A percentile compares a stretch with the other conserved stretches of the same genome.
Evolutionary conservation across 2,329 filamentous ascomycete species (phyloP).

Genomic region (Colletotrichum theobromicola): DNA sequence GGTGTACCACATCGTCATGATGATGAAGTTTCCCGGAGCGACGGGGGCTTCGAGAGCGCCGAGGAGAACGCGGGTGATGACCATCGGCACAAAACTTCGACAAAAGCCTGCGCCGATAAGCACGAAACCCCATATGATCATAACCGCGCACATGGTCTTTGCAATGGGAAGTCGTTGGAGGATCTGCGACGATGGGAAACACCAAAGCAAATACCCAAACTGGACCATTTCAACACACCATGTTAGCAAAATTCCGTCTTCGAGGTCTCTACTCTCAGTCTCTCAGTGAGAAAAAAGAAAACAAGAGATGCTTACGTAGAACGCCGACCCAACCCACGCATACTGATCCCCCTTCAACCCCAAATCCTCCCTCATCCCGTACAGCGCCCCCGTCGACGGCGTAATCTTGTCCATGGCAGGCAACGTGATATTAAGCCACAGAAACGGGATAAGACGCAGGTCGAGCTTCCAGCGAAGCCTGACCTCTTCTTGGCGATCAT

Average conservation of each 20-base stretch:
- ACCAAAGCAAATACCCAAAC: neutral
- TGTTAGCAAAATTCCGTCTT: neutral
- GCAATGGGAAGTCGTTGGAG: neutral
- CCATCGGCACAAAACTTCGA: neutral
- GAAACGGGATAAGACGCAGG: neutral
- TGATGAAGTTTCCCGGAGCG: neutral
- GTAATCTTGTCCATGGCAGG: slow-evolving; percentile 37
- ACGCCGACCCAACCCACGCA: slow-evolving; percentile 19
- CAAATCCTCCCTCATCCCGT: slow-evolving; percentile 29
- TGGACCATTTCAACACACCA: neutral
- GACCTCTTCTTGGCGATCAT: neutral
- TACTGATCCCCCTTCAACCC: slow-evolving; percentile 28
- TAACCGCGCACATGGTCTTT: neutral
- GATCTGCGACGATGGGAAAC: neutral
- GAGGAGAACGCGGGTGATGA: neutral
- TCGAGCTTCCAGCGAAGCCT: neutral
- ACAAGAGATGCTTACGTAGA: neutral
- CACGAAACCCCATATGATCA: neutral
- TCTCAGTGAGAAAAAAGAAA: too few species aligned
- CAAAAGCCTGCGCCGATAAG: neutral
- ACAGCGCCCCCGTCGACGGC: slow-evolving; percentile 32
- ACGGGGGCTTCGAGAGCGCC: neutral
- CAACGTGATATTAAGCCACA: slow-evolving; percentile 25
- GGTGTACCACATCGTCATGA: neutral
- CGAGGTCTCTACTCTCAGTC: neutral